Evolutionary conservation across 1,284 basidiomycete genomes (phyloP), one percentile per base, ranked within the genome.

Genomic region (Malassezia caprae): DNA sequence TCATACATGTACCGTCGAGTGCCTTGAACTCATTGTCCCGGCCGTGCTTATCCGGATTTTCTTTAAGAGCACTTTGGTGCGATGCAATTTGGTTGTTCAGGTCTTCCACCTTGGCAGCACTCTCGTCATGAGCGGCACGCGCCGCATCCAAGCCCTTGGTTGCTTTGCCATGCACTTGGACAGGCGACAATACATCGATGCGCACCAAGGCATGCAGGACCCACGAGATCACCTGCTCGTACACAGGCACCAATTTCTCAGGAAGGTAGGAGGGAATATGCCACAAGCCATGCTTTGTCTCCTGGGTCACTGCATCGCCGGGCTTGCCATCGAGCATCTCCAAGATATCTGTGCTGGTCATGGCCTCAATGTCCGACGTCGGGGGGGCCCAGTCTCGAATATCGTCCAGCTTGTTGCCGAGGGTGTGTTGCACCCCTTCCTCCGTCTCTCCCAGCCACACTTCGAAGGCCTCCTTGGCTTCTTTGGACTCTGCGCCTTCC

Each of bases 11-110:
- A 8, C 82, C 81, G 32, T 94, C 86, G 11, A 98, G 81, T 76
- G 93, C 90, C 79, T 93, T 93, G 87, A 90, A 99, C 77, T 96
- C 90, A 56, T 87, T 89, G 30, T 89, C 80, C 0, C 78, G 76
- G 8, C 93, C 93, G 69, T 85, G 96, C 56, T 82, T 82, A 23
- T 81, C 75, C 8, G 79, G 75, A 56, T 83, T 78, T 65, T 83
- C 80, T 1, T 69, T 72, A n/a, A 87, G 61, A 8, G 66, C 65
- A 17, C 62, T 69, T 40, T 84, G 80, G 19, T 79, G 76, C 42
- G 79, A 76, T 42, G 79, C 52, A 4, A 78, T 62, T 8, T 68
- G 78, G 45, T 77, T 76, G 64, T 87, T 82, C 0, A 83, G 80
- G 31, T 56, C 50, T 4, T 59, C 47, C 28, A 68, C 41, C 12